Evolutionary conservation across 2,329 filamentous ascomycete species (phyloP), one percentile per base, ranked within the genome.

Genomic region (Penicillium sp.): DNA sequence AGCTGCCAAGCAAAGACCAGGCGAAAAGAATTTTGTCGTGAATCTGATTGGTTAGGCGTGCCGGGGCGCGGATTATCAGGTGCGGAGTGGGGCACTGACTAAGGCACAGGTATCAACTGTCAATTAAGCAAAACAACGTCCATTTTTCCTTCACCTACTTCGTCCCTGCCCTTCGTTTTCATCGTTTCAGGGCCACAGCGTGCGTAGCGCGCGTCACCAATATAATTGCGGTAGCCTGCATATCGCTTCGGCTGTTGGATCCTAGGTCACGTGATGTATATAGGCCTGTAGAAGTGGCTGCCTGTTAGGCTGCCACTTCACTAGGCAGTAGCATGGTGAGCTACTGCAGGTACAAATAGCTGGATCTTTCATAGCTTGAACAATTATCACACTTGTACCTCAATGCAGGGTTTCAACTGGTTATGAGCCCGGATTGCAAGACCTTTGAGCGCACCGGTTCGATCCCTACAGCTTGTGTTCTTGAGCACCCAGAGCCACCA

Each of bases 321-420:
- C 46, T 49, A 49, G 50, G 46, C 42, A 53, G 50, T 42, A 49
- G 50, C 28, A 35, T 22, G 20, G 20, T 22, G 20, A 53, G 50
- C 44, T 52, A 39, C 50, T 44, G 25, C 24, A 18, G 27, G 45
- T 52, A 52, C 50, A 53, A 48, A 48, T 46, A 48, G 50, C 50
- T 53, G 36, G 45, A 14, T 27, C 46, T 49, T 8, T 16, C 42
- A 46, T 53, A 53, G 42, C 39, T 48, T 48, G 50, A 52, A n/a
- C 35, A 27, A 46, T 47, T 10, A 51, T 51, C 39, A 47, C 39
- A 46, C 49, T 51, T 51, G 30, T 51, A 47, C 38, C 49, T 51
- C 44, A 49, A 49, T 49, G 30, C 46, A 53, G 46, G 27, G 41
- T 53, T 25, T 22, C 44, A 40, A 33, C 35, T 47, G n/a, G n/a